Base-by-base conservation (phyloP, 345 rosid genomes). In the Murraya koenigii region DNA sequence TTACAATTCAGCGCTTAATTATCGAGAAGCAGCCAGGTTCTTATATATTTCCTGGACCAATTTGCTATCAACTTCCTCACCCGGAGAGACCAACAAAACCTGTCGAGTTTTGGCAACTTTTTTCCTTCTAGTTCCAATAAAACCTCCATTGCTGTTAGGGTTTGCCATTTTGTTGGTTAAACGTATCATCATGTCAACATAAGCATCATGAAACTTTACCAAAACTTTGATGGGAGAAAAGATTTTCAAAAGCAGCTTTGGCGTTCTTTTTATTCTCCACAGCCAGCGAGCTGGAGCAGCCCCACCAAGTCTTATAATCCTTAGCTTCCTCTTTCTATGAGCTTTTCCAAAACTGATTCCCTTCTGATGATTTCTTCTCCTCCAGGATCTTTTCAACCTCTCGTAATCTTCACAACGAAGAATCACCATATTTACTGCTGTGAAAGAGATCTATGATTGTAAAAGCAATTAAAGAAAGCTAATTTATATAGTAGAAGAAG, bases 341-440 rank as follows among this genome's bases (percentile, higher is more conserved):
- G 11, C 25, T 26, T 52, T 20, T 19, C 76, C 58, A 6, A 14
- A 3, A 49, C 47, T 9, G 20, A 88, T 78, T 64, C 76, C 15
- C 15, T 11, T 83, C 33, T 78, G 84, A 83, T 81, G 85, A 35
- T 79, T 78, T 64, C 70, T 88, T 64, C 87, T 79, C 66, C 86
- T 80, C 87, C 85, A 75, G 39, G 15, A 68, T 80, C 89, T 86
- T 83, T 88, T 88, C 79, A 84, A 23, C 77, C 30, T 78, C n/a
- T 84, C 83, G 26, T 68, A 75, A 26, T 11, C 75, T 0, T 74
- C 65, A 56, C 56, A 30, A 4, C 80, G 69, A 36, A 73, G 67
- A 5, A 74, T 71, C 68, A 77, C 80, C 90, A 80, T 87, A 47
- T 62, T 64, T 19, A 25, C 8, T 62, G 17, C 22, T 1, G 20